These are phyloP conservation scores for Trichoderma guizhouense DNA, from an alignment of 2,329 filamentous ascomycete species.

Conservation along the genomic window DNA sequence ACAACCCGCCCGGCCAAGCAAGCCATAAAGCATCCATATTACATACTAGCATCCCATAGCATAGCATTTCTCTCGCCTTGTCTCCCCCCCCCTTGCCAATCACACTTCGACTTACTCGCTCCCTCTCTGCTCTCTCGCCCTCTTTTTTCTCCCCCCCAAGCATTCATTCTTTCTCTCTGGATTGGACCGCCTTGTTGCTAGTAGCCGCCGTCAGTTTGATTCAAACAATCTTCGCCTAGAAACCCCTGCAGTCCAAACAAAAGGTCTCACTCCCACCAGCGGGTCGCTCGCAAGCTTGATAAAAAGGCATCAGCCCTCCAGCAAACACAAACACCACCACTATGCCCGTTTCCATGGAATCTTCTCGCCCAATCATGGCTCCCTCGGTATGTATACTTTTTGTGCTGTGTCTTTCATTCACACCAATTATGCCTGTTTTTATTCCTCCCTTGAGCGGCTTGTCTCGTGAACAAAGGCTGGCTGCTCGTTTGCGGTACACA, in stretches of 20 bases:
- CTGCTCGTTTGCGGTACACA: not conserved
- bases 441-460: not conserved
- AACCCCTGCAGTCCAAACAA: not conserved
- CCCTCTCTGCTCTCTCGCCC: not conserved
- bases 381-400: conserved; percentile 51
- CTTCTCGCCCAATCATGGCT: conserved; percentile 60
- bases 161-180: not conserved
- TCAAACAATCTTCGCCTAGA: not conserved
- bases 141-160: not conserved
- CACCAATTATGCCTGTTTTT: not conserved
- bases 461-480: not conserved
- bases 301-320: conserved; percentile 1
- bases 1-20: not conserved
- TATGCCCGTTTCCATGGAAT: conserved; percentile 60
- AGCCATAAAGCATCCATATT: not conserved
- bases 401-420: not conserved
- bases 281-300: not conserved
- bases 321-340: not conserved
- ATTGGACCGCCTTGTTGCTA: not conserved
- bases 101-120: conserved; percentile 3
- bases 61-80: not conserved
- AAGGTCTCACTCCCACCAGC: not conserved
- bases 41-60: not conserved
- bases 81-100: conserved; percentile 7
- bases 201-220: not conserved